Evolutionary conservation across 2,329 filamentous ascomycete species (phyloP), one percentile per base, ranked within the genome.

Genomic region (Arthroderma sp.): DNA sequence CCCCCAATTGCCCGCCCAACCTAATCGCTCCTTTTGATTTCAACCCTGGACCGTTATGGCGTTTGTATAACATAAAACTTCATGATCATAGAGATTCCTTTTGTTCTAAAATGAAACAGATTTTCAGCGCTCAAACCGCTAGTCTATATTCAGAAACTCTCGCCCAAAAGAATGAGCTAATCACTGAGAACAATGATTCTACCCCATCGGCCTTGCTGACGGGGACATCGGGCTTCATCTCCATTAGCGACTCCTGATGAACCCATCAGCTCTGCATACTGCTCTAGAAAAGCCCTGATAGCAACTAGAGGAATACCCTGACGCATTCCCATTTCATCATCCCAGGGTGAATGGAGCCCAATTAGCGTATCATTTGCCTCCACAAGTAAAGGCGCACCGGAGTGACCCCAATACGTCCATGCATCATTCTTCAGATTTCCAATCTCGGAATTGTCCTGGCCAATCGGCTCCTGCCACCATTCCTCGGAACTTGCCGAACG

Each of bases 401-500:
- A 78, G 63, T 80, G 77, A 1, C 78, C 78, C 79, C 78, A 80
- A 64, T 80, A 81, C 1, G 78, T 81, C 78, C 78, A 81, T 58
- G 76, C 77, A 62, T 76, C 74, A 63, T 81, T 79, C 71, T 72
- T 76, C 61, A 81, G 61, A 0, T 73, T 73, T 1, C 78, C 78
- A 56, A 81, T 80, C 23, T 78, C 75, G 1, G 70, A 71, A 60
- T 80, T 80, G 59, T 81, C 75, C 56, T 79, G n/a, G 74, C 1
- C 69, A 64, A 63, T 80, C 73, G 71, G 71, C 2, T 61, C 70
- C 8, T 61, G 68, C 54, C 71, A 67, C 21, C 41, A 58, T 58
- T 0, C 77, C 77, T 8, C 68, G 66, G 55, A 73, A 78, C 2
- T 56, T 62, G 0, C 77, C 78, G 44, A 69, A 62, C 43, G 73